A percentile compares a stretch with the other conserved stretches of the same genome.
These are phyloP conservation scores for Umbelopsis sp. DNA, from an alignment of 192 early-diverging fungal species.

Conservation along the genomic window DNA sequence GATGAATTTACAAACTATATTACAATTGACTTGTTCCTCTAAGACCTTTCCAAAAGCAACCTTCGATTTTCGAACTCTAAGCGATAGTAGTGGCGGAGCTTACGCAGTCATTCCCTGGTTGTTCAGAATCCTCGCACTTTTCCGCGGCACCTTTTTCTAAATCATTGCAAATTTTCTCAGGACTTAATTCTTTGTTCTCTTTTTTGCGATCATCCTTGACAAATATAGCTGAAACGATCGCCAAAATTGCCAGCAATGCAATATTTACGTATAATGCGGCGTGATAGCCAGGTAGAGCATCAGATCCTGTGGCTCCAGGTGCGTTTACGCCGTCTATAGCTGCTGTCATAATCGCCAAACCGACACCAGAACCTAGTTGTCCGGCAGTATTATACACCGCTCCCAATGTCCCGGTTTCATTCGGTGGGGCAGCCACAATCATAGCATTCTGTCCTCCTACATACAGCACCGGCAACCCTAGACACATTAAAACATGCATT, in stretches of 20 bases:
- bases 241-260: not conserved
- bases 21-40: no score
- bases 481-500: slow-evolving; percentile 7
- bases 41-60: no score
- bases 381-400: slow-evolving; percentile 36
- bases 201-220: not conserved
- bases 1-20: no score
- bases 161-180: not conserved
- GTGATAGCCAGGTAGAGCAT: slow-evolving; percentile 33
- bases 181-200: not conserved
- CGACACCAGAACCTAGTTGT: slow-evolving; percentile 42
- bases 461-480: not conserved
- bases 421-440: not conserved
- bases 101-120: not conserved
- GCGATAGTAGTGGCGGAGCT: not conserved
- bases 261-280: slow-evolving; percentile 31
- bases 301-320: slow-evolving; percentile 6
- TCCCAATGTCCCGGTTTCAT: slow-evolving; percentile 13
- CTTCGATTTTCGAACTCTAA: no score
- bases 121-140: not conserved
- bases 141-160: not conserved
- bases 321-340: slow-evolving; percentile 33
- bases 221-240: not conserved
- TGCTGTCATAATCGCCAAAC: slow-evolving; percentile 40
- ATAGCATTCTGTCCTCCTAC: slow-evolving; percentile 21